Base-by-base conservation (phyloP, 2,329 filamentous ascomycete genomes). In the Pseudogymnoascus sp. region DNA sequence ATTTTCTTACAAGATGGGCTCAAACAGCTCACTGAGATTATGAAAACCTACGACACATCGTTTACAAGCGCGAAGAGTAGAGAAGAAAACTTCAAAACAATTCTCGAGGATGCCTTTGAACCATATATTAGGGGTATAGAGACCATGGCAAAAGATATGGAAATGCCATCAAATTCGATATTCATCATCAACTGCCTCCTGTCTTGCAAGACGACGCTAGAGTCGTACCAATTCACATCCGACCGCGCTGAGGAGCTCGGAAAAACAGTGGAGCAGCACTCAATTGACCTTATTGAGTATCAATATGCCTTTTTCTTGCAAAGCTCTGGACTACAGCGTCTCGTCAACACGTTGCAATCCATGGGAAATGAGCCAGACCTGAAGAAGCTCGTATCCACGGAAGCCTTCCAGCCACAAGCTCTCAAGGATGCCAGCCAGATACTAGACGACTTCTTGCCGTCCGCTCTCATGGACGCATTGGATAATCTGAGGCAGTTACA, bases 391-490 rank as follows among this genome's bases (percentile, higher is more conserved):
- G 79, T 80, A 48, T 81, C 81, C 11, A 80, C 91, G 1, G 79
- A 81, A 0, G 76, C 81, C 3, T 84, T 91, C 71, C 82, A 87
- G 65, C 81, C 84, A 0, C 77, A 81, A 4, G 76, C 81, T 0
- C 79, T 98, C n/a, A 77, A 83, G 1, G 77, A 80, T 61, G 86
- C 88, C 1, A 90, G 90, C 70, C 90, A 93, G 70, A 83, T 82
- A 43, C 80, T 99, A 6, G 95, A 99, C 72, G 87, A 92, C 66
- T 99, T 98, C 77, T 79, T 99, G 23, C 93, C 95, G 0, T 96
- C 92, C 1, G 95, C 93, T 2, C 81, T 96, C 31, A 93, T 97
- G 81, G 95, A 99, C 73, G 93, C 93, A 2, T 86, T 90, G 70
- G 90, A 95, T 61, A 90, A 92, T 66, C 76, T 98, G 25, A 88